These are phyloP conservation scores for Tricholoma sp. DNA, from an alignment of 768 basidiomycete species.

Conservation along the genomic window DNA sequence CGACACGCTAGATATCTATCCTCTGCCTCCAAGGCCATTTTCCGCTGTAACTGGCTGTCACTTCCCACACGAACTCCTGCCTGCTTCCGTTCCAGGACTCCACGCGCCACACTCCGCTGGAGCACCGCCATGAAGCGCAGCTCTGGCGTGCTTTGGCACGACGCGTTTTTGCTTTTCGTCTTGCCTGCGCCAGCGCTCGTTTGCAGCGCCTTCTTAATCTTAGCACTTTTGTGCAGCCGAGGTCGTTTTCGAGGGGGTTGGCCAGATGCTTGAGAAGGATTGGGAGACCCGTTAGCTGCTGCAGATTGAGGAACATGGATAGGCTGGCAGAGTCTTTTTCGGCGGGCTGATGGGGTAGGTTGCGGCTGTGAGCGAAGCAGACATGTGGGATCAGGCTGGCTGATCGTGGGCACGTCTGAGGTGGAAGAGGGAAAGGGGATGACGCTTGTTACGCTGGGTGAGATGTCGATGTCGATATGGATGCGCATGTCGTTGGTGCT, in stretches of 20 bases:
- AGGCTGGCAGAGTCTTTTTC: constrained; percentile 4
- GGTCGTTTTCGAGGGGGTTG: constrained; percentile 20
- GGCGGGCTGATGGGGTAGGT: constrained; percentile 2
- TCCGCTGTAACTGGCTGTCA: not conserved
- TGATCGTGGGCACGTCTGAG: constrained; percentile 9
- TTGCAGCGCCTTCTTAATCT: not conserved
- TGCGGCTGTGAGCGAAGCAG: constrained; percentile 11
- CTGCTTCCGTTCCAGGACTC: constrained; percentile 9
- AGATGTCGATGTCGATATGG: constrained; percentile 7
- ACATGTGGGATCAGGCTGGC: constrained; percentile 18
- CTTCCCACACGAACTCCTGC: no score
- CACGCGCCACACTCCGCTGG: constrained; percentile 15
- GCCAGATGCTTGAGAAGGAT: constrained; percentile 1
- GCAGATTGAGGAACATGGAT: constrained; percentile 1
- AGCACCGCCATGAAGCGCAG: constrained; percentile 14
- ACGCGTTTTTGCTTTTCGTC: not conserved
- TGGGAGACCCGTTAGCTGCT: constrained; percentile 9
- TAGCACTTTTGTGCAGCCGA: constrained; percentile 11
- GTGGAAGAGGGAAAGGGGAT: constrained; percentile 17
- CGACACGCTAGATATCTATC: constrained; percentile 16
- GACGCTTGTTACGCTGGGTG: constrained; percentile 5
- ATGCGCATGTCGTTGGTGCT: constrained; percentile 8
- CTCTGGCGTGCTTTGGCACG: constrained; percentile 10
- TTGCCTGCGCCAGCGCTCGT: not conserved
- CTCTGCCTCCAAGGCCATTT: constrained; percentile 11